These are phyloP conservation scores for Taphrina communis DNA, from an alignment of 1,139 yeast genomes.

Conservation along the genomic window DNA sequence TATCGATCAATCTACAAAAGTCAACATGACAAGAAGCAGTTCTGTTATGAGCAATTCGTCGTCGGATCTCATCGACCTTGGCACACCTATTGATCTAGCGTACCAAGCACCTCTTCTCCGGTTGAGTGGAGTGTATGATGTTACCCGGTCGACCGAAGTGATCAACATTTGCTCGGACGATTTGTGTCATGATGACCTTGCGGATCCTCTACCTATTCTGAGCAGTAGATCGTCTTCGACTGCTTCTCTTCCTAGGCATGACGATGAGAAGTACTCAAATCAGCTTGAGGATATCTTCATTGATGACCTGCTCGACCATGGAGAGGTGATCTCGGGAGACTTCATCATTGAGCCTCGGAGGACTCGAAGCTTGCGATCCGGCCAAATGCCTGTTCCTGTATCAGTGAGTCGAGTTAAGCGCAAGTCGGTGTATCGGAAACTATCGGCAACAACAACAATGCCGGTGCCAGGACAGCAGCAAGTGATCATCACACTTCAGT, in stretches of 20 bases:
- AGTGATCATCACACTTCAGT: too few relatives aligned
- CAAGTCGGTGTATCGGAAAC: background rate
- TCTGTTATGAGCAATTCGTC: background rate
- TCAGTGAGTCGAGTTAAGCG: background rate
- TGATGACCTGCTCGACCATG: background rate
- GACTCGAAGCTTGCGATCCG: conserved; percentile 1
- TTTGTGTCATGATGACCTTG: background rate
- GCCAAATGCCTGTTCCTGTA: background rate
- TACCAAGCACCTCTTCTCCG: background rate
- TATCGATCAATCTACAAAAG: too few relatives aligned
- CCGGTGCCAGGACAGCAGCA: background rate
- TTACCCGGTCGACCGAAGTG: background rate
- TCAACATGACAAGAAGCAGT: background rate
- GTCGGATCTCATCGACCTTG: conserved; percentile 6
- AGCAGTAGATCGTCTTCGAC: too few relatives aligned
- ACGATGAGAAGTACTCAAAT: background rate
- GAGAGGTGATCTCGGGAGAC: background rate
- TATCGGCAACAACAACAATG: background rate
- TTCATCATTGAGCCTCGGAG: background rate
- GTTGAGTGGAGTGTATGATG: background rate
- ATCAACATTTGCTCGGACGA: conserved; percentile 1
- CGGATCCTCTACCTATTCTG: background rate
- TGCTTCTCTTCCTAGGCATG: too few relatives aligned
- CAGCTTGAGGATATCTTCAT: background rate
- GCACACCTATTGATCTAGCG: background rate